Percentiles rank a stretch among this genome's conserved stretches.
These are phyloP conservation scores for Hypoxylon sp. DNA, from an alignment of 2,329 filamentous ascomycete species.

Conservation along the genomic window DNA sequence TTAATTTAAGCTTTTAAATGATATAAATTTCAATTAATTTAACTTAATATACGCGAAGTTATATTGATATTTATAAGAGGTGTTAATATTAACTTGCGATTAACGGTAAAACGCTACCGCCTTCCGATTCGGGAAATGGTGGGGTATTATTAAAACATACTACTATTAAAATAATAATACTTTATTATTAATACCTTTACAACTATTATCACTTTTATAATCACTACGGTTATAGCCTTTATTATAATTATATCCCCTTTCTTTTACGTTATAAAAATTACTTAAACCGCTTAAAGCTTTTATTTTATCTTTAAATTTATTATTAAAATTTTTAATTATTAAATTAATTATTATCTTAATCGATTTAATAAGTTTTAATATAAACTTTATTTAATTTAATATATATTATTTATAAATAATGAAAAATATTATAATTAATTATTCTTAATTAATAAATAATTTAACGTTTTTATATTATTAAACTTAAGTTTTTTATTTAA, in stretches of 20 bases:
- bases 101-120: too few species aligned
- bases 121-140: too few species aligned
- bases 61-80: too few species aligned
- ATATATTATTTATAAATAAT: neutral
- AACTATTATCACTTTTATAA: neutral
- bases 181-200: neutral
- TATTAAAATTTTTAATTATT: neutral
- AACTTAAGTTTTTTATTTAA: neutral
- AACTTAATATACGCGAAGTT: too few species aligned
- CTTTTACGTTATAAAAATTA: too few species aligned
- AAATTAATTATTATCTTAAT: neutral
- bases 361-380: neutral
- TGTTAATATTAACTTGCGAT: too few species aligned
- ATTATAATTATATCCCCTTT: too few species aligned
- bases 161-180: too few species aligned
- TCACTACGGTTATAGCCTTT: neutral
- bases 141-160: too few species aligned
- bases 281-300: too few species aligned
- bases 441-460: neutral
- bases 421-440: slow-evolving; percentile 3
- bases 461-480: neutral
- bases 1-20: too few species aligned
- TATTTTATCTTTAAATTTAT: slow-evolving; percentile 1
- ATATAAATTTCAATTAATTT: too few species aligned
- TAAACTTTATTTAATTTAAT: neutral